A percentile compares a stretch with the other conserved stretches of the same genome.
Evolutionary conservation across 2,329 filamentous ascomycete genomes (phyloP).

Genomic region (Trichoderma pleuroti): DNA sequence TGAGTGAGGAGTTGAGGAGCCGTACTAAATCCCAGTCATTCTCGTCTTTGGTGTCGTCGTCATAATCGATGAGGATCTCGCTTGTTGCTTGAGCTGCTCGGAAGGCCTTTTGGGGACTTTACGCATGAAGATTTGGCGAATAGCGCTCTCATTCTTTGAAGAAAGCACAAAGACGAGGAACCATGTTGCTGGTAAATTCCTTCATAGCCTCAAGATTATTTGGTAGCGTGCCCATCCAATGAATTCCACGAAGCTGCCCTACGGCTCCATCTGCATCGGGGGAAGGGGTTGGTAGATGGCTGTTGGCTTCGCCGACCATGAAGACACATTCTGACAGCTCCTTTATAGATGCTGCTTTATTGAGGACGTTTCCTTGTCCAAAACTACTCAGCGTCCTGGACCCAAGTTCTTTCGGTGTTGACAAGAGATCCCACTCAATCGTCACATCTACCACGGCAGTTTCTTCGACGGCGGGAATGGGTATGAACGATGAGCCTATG

Average conservation of each 20-base stretch:
- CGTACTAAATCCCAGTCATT: slow-evolving; percentile 5
- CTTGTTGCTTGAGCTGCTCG: not conserved
- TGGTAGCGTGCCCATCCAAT: not conserved
- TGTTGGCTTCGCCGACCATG: not conserved
- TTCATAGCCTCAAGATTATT: not conserved
- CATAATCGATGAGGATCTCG: slow-evolving; percentile 5
- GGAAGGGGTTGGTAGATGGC: not conserved
- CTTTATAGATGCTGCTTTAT: not conserved
- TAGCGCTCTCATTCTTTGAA: slow-evolving; percentile 5
- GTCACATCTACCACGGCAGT: not conserved
- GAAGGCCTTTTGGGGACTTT: not conserved
- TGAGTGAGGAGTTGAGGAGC: not conserved
- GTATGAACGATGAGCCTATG: not conserved
- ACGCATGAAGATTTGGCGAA: not conserved
- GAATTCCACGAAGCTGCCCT: not conserved
- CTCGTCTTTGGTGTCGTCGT: not conserved
- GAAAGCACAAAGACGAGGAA: not conserved
- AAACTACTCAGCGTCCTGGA: not conserved
- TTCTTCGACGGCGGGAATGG: not conserved
- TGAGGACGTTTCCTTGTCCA: not conserved
- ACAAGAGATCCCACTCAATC: not conserved
- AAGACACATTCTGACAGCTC: not conserved
- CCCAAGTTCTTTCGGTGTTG: not conserved
- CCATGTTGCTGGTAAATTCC: slow-evolving; percentile 8
- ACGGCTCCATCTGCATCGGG: not conserved